Base-by-base conservation (phyloP, 345 rosid genomes). In the Brassica juncea region DNA sequence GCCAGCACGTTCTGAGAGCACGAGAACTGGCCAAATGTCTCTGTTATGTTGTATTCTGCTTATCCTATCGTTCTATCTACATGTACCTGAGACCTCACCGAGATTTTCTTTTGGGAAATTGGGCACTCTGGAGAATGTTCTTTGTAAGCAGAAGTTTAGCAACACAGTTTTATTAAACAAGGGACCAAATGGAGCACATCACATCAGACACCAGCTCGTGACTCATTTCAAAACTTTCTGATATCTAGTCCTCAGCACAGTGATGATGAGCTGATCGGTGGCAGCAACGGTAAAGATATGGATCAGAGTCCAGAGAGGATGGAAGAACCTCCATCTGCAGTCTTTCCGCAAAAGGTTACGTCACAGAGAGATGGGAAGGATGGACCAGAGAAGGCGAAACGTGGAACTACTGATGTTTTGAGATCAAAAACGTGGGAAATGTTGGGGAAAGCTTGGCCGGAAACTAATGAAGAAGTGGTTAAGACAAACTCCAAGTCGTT, bases 351-450 rank as follows among this genome's bases (percentile, higher is more conserved):
- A 57, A 85, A 63, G 31, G 47, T 62, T 65, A 77, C 66, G n/a
- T 77, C 83, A 2, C 86, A 83, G 70, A 81, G 66, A 47, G 85
- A 31, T 52, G 71, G 34, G 62, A 54, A 55, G 67, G 84, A 84
- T 75, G 87, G 73, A 77, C 66, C 80, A 19, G 85, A 82, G 71
- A 82, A 81, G 70, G 73, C 78, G 21, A 83, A 73, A 74, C 82
- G 78, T 10, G 68, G 76, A 75, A 77, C 67, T 78, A 90, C 89
- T 79, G 90, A 88, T 84, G 83, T 79, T 64, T 85, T 95, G 87
- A 90, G 85, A 88, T 86, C 81, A 80, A 95, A 91, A 86, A 86
- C 90, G 44, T 84, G 83, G 87, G 93, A 93, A 85, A 85, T 95
- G 74, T 71, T 93, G 77, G 92, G 91, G 66, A 83, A 79, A 75